Evolutionary conservation across 768 basidiomycete genomes (phyloP).

Genomic region (Amanita subjunquillea): DNA sequence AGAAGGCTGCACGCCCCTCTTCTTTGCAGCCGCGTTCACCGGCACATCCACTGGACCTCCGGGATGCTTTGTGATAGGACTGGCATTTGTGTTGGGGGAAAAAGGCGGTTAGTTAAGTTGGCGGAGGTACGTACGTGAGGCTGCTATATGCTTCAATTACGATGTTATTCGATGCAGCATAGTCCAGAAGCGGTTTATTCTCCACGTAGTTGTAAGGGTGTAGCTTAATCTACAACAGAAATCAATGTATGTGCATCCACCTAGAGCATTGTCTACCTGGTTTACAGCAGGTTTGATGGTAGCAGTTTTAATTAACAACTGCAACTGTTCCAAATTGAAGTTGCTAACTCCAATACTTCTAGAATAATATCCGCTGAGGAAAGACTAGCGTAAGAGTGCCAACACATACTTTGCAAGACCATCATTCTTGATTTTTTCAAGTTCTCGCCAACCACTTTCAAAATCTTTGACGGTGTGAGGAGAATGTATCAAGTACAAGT

Average conservation of each 20-base stretch:
- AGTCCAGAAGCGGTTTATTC: conserved; percentile 48
- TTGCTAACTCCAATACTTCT: conserved; percentile 74
- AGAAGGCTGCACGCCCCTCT: conserved; percentile 43
- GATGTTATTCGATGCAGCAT: conserved; percentile 45
- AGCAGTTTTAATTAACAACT: conserved; percentile 38
- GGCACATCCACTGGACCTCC: conserved; percentile 58
- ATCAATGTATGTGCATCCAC: neutral
- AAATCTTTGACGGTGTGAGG: conserved; percentile 23
- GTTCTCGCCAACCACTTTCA: conserved; percentile 38
- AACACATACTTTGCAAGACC: conserved; percentile 29
- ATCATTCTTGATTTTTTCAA: conserved; percentile 42
- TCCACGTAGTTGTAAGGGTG: conserved; percentile 59
- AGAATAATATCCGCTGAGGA: neutral
- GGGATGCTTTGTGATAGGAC: conserved; percentile 48
- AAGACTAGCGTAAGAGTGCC: conserved; percentile 3
- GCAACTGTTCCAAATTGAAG: conserved; percentile 41
- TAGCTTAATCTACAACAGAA: conserved; percentile 41
- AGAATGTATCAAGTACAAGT: conserved; percentile 62
- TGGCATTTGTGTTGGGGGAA: conserved; percentile 10
- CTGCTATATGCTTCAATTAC: conserved; percentile 65
- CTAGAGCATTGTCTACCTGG: conserved; percentile 34
- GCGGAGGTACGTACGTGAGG: conserved; percentile 35
- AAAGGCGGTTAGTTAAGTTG: conserved; percentile 6
- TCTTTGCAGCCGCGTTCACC: conserved; percentile 39
- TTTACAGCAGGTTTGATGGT: conserved; percentile 58